Conservation (phyloP, 768 basidiomycete genomes). For the Pulveroboletus sp. region DNA sequence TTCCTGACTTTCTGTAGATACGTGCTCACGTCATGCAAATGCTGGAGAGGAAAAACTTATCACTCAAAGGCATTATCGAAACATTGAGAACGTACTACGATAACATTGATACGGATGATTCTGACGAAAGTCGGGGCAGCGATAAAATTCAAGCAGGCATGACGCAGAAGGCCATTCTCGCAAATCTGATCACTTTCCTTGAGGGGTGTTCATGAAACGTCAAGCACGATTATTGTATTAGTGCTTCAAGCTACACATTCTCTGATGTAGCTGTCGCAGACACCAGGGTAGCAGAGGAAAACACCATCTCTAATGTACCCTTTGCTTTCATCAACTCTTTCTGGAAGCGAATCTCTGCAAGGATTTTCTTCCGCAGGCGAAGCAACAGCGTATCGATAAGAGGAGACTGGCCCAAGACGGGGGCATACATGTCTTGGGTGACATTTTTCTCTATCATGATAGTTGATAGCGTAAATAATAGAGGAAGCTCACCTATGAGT, state of each 20-base stretch:
- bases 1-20: slow-evolving; percentile 47
- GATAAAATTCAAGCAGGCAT: slow-evolving; percentile 36
- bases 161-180: slow-evolving; percentile 64
- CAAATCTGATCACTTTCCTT: slow-evolving; percentile 62
- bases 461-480: neutral
- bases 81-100: slow-evolving; percentile 69
- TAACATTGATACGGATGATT: slow-evolving; percentile 60
- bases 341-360: slow-evolving; percentile 83
- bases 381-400: slow-evolving; percentile 84
- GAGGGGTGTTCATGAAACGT: slow-evolving; percentile 27
- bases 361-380: slow-evolving; percentile 77
- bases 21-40: slow-evolving; percentile 71
- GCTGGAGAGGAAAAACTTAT: slow-evolving; percentile 66
- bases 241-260: slow-evolving; percentile 15
- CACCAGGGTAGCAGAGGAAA: slow-evolving; percentile 50
- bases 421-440: slow-evolving; percentile 77
- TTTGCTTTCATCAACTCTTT: slow-evolving; percentile 74
- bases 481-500: slow-evolving; percentile 65
- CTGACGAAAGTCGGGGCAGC: slow-evolving; percentile 17
- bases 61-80: slow-evolving; percentile 63
- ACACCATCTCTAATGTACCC: slow-evolving; percentile 89
- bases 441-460: slow-evolving; percentile 1
- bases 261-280: slow-evolving; percentile 12
- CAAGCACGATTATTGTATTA: neutral
- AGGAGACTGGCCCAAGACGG: slow-evolving; percentile 91